These are phyloP conservation scores for Russula earlei DNA, from an alignment of 768 basidiomycete genomes.

Conservation along the genomic window DNA sequence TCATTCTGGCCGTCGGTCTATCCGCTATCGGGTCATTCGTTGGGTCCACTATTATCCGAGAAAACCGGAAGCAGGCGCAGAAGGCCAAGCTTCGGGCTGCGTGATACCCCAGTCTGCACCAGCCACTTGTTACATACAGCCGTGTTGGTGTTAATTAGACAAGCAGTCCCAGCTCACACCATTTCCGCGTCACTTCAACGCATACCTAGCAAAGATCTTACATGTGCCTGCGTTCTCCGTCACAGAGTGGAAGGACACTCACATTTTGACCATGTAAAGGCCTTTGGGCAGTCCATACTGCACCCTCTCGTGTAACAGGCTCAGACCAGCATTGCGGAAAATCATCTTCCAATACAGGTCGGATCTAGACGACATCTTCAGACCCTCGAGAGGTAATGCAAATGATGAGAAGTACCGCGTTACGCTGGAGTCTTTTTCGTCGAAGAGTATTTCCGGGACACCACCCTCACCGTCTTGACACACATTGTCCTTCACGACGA, in stretches of 20 bases:
- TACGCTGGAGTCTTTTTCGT: constrained; percentile 81
- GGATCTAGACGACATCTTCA: constrained; percentile 43
- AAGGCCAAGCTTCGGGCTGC: constrained; percentile 56
- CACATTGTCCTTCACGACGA: constrained; percentile 89
- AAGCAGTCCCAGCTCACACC: neutral
- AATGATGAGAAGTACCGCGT: constrained; percentile 49
- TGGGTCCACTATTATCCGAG: constrained; percentile 64
- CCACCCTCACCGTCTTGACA: constrained; percentile 54
- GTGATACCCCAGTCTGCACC: constrained; percentile 22
- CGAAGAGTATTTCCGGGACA: constrained; percentile 49
- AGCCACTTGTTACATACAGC: neutral
- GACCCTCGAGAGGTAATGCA: neutral
- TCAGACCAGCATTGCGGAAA: constrained; percentile 67
- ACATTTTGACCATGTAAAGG: constrained; percentile 85
- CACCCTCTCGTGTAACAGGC: constrained; percentile 58
- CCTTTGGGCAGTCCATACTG: constrained; percentile 80
- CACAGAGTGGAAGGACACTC: constrained; percentile 22
- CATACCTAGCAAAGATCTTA: constrained; percentile 38
- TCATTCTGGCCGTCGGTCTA: constrained; percentile 72
- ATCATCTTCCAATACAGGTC: constrained; percentile 70
- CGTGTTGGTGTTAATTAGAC: neutral
- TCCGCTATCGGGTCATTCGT: constrained; percentile 74
- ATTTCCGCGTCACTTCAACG: constrained; percentile 34
- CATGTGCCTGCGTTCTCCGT: neutral
- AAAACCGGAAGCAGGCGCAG: constrained; percentile 58